Base-by-base conservation (phyloP, 1,284 basidiomycete genomes). In the Pseudozyma tsukubaensis region DNA sequence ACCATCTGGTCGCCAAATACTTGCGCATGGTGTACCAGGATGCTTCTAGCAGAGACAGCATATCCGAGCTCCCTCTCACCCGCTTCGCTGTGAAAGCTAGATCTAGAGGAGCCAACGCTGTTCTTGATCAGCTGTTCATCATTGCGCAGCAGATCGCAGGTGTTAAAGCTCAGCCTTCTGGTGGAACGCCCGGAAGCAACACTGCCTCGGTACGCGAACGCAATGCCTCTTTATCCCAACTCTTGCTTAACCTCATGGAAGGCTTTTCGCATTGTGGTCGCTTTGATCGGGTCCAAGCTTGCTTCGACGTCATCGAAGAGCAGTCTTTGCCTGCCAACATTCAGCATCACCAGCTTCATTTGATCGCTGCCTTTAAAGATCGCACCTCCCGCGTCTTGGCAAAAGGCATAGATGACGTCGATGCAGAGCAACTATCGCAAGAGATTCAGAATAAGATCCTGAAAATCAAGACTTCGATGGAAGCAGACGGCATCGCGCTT, bases 291-390 rank as follows among this genome's bases (percentile, higher is more conserved):
- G 71, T 73, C 6, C 45, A 37, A 21, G 19, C 40, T 6, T 73
- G 56, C 36, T 73, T 73, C 29, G 45, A 50, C 3, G 8, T 56
- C 18, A 58, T 73, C 13, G 13, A 19, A 2, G 24, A 18, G 0
- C 39, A 57, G 19, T 32, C 43, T 6, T 16, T 65, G 1, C 50
- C 71, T 6, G 43, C 32, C 12, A 44, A 10, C 3, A 24, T 68
- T 18, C 24, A 32, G 10, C 72, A 74, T 35, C 62, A 66, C 34
- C 72, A 74, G 42, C 21, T 61, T n/a, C 49, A 50, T 36, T 44
- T 74, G 40, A 52, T 74, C 21, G 61, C 72, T 11, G 12, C 62
- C 16, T 56, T 69, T 16, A 54, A 47, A 19, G 35, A 61, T 21
- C 50, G 34, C 10, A 21, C 43, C 7, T 4, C 43, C 24, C 43